These are phyloP conservation scores for Apiotrichum montevideense DNA, from an alignment of 1,284 basidiomycete genomes.

Conservation along the genomic window DNA sequence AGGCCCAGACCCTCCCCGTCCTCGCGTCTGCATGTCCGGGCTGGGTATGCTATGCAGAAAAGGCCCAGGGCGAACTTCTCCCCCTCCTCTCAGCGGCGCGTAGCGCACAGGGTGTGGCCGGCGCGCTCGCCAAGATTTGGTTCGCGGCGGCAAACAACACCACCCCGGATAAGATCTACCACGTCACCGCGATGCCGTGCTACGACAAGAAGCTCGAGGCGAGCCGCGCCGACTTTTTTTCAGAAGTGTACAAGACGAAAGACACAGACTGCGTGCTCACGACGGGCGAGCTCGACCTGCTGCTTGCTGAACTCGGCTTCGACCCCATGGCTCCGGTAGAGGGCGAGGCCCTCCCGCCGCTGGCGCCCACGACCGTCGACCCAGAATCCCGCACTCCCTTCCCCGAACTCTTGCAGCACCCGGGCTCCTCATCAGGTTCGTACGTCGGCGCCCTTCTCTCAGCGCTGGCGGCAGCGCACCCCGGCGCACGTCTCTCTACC, in stretches of 20 bases:
- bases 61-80: conserved; percentile 88
- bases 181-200: conserved; percentile 97
- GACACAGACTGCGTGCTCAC: conserved; percentile 98
- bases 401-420: conserved; percentile 69
- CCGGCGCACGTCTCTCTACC: conserved; percentile 51
- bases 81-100: conserved; percentile 83
- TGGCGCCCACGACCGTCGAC: conserved; percentile 17
- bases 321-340: conserved; percentile 60
- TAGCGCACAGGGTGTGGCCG: conserved; percentile 91
- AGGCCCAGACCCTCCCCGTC: conserved; percentile 64
- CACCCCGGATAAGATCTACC: conserved; percentile 80
- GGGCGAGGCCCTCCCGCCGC: conserved; percentile 46
- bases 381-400: conserved; percentile 41
- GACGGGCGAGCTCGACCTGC: conserved; percentile 84
- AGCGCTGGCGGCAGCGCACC: conserved; percentile 49
- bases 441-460: conserved; percentile 75
- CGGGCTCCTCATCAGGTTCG: conserved; percentile 89
- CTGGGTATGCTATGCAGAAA: conserved; percentile 99
- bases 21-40: conserved; percentile 94
- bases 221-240: conserved; percentile 83
- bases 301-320: conserved; percentile 77
- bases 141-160: conserved; percentile 59
- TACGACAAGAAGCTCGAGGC: conserved; percentile 99
- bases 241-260: conserved; percentile 66
- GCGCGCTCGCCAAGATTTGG: conserved; percentile 84